Evolutionary conservation across 129 eudicot genomes (phyloP), one percentile per base, ranked within the genome.

Genomic region (Artemisia argyi): DNA sequence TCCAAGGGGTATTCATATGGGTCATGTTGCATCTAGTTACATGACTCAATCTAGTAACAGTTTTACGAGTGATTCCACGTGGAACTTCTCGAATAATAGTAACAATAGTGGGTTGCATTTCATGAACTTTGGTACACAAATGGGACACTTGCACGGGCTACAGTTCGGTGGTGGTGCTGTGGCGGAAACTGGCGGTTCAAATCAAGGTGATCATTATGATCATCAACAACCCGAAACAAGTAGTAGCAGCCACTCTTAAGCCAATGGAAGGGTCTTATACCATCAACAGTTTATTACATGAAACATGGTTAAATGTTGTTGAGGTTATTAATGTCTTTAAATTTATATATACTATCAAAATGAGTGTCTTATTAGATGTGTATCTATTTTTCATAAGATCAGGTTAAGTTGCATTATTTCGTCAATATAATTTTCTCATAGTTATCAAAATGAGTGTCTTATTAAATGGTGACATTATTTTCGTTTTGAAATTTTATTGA

Each of bases 71-170:
- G 64, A 69, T 32, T 30, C 64, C 10, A 28, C 64, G 52, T 69
- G 74, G 74, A 69, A 54, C 35, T 69, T 52, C 11, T 44, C 63
- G 30, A 7, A 59, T 5, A 28, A 19, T 15, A 53, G 51, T 55
- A 69, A 1, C 53, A 60, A 60, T 13, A 48, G 54, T 11, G 75
- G 75, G 54, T 13, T 71, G 39, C 65, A 56, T 71, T 63, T 73
- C 60, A 73, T 73, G 77, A 73, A 61, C 30, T 73, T 60, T 15
- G 69, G 69, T 28, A 14, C 75, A 1, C 75, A 39, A 56, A 71
- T 35, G 39, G 75, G 39, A 13, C 0, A 35, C 9, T 71, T 71
- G 18, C 13, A 71, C 54, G 75, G 75, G 18, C 66, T 39, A 56
- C 75, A 56, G 10, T 71, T 55, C 9, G 10, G 69, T 49, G 77